Percentiles rank a stretch among this genome's conserved stretches.
Conservation (phyloP, 2,329 filamentous ascomycete species). For the Fusarium pininemorale region DNA sequence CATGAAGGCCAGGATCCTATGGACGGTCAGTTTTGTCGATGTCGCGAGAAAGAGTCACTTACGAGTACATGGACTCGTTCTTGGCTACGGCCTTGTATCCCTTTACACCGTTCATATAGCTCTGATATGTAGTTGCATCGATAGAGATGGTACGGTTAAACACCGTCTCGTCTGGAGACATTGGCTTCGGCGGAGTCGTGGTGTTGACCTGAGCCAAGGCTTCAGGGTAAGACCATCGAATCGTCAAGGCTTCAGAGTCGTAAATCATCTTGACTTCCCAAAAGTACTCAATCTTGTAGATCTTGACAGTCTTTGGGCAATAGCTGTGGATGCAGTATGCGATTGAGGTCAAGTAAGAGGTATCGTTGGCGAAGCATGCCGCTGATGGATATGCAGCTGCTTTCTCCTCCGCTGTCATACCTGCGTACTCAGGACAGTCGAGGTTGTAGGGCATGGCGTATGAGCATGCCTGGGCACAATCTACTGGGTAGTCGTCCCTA, state of each 20-base stretch:
- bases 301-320: conserved; percentile 1
- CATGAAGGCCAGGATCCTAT: conserved; percentile 34
- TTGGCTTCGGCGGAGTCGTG: not conserved
- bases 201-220: conserved; percentile 23
- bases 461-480: conserved; percentile 28
- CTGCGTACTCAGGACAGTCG: conserved; percentile 36
- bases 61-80: conserved; percentile 34
- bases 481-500: not conserved
- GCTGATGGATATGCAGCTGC: conserved; percentile 21
- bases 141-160: conserved; percentile 32
- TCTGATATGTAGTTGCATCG: not conserved
- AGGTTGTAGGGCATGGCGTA: conserved; percentile 18
- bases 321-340: conserved; percentile 30
- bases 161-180: not conserved
- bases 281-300: conserved; percentile 22
- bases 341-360: conserved; percentile 31
- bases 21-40: not conserved
- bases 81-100: not conserved
- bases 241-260: not conserved
- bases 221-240: conserved; percentile 22
- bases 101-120: conserved; percentile 20
- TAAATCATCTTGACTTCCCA: conserved; percentile 33
- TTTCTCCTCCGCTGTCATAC: conserved; percentile 28
- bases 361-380: conserved; percentile 22
- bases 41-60: not conserved